Evolutionary conservation across 2,329 filamentous ascomycete species (phyloP).

Genomic region (Fusarium cicatricum): DNA sequence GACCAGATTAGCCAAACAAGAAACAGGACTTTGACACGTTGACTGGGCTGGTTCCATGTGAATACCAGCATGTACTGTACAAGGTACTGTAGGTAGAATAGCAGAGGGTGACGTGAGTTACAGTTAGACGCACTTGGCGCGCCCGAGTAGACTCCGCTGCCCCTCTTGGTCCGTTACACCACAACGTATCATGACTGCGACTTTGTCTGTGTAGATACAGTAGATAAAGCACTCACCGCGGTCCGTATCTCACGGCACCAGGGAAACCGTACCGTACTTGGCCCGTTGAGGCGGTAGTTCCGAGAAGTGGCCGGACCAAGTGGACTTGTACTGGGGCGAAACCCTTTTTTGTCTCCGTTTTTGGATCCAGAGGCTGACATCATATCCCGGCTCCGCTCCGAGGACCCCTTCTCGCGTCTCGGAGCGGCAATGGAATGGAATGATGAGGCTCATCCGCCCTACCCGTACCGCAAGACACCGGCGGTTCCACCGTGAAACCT

Average conservation of each 20-base stretch:
- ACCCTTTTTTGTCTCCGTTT: constrained; percentile 2
- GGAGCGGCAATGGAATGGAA: too few species aligned
- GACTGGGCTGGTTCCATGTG: neutral
- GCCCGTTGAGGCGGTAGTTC: constrained; percentile 16
- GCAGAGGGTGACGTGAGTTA: constrained; percentile 23
- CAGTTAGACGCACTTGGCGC: neutral
- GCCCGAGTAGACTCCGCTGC: constrained; percentile 25
- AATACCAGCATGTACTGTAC: too few species aligned
- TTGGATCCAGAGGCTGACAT: constrained; percentile 25
- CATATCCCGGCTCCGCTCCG: constrained; percentile 30
- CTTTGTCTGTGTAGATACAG: too few species aligned
- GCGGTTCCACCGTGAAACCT: too few species aligned
- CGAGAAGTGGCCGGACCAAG: constrained; percentile 35
- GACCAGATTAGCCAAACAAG: constrained; percentile 10
- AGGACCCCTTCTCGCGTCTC: constrained; percentile 8
- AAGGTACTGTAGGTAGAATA: too few species aligned
- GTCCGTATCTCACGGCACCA: too few species aligned
- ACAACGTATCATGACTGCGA: constrained; percentile 24
- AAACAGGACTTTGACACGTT: constrained; percentile 19
- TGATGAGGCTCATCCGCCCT: too few species aligned
- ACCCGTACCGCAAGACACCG: too few species aligned
- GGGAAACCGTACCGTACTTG: too few species aligned
- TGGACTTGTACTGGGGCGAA: constrained; percentile 17
- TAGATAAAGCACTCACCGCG: too few species aligned
- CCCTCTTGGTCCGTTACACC: constrained; percentile 33